A percentile compares a stretch with the other conserved stretches of the same genome.
These are phyloP conservation scores for Plasmodium billcollinsi DNA, from an alignment of 169 alveolate genomes.

Conservation along the genomic window DNA sequence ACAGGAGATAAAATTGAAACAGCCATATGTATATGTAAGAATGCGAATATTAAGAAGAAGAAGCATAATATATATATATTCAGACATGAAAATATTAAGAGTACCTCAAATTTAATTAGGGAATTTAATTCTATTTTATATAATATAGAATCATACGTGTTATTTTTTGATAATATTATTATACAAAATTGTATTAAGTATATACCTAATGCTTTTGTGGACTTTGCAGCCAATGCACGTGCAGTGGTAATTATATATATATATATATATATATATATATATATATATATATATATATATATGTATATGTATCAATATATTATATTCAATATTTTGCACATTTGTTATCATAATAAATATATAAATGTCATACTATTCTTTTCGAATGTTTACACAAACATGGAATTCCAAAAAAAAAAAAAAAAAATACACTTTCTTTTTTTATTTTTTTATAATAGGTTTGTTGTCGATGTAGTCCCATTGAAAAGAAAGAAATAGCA, in stretches of 20 bases:
- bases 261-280: neutral
- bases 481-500: slow-evolving; percentile 97
- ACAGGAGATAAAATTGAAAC: slow-evolving; percentile 99
- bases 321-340: neutral
- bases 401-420: neutral
- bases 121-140: slow-evolving; percentile 61
- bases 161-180: slow-evolving; percentile 66
- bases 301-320: neutral
- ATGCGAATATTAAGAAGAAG: slow-evolving; percentile 95
- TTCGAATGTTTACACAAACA: too few relatives aligned
- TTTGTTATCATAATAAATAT: neutral
- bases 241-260: slow-evolving; percentile 51
- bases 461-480: slow-evolving; percentile 99
- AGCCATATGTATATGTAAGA: slow-evolving; percentile 97
- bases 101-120: slow-evolving; percentile 63
- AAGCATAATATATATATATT: slow-evolving; percentile 80
- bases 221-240: slow-evolving; percentile 73
- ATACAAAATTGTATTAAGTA: slow-evolving; percentile 70
- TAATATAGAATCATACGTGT: slow-evolving; percentile 69
- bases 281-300: neutral
- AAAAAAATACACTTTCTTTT: neutral
- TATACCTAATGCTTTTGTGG: slow-evolving; percentile 71
- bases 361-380: neutral
- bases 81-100: slow-evolving; percentile 81
- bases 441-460: slow-evolving; percentile 83